phyloP scores from a whole-genome alignment of 306 rosid genomes.

The Prinsepia uniflora region DNA sequence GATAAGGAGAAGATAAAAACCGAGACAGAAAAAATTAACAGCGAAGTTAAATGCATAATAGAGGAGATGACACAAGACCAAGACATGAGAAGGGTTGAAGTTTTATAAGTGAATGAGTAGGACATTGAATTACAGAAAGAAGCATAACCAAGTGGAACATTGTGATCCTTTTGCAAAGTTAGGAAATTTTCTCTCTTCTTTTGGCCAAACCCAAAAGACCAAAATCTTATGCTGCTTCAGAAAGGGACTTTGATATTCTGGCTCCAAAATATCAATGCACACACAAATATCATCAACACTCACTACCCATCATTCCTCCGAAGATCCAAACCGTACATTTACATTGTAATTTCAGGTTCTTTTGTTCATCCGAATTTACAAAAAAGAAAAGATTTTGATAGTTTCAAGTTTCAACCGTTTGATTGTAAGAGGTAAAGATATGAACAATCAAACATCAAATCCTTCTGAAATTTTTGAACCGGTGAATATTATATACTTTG shows the following conservation, averaged over 20 bases:
- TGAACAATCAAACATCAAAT: neutral
- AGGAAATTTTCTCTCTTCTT: neutral
- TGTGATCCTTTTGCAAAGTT: conserved; percentile 20
- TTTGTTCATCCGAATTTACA: neutral
- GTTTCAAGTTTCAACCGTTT: no score
- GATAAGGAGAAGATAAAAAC: no score
- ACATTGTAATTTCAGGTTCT: neutral
- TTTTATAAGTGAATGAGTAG: neutral
- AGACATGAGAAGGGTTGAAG: no score
- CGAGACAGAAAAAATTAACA: no score
- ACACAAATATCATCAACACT: conserved; percentile 12
- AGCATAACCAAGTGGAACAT: conserved; percentile 27
- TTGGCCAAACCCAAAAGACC: neutral
- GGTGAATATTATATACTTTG: conserved; percentile 23
- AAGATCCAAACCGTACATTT: neutral
- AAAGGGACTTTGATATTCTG: conserved; percentile 35
- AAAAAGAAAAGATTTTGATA: no score
- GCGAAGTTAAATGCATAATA: no score
- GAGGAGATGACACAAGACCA: no score
- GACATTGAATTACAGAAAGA: conserved; percentile 2
- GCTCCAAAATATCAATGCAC: conserved; percentile 19
- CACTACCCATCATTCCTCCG: neutral
- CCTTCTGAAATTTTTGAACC: conserved; percentile 22
- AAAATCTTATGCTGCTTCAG: conserved; percentile 4
- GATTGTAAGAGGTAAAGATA: neutral